phyloP scores from a whole-genome alignment of 116 monocot genomes.

The Phalaenopsis hybrid region DNA sequence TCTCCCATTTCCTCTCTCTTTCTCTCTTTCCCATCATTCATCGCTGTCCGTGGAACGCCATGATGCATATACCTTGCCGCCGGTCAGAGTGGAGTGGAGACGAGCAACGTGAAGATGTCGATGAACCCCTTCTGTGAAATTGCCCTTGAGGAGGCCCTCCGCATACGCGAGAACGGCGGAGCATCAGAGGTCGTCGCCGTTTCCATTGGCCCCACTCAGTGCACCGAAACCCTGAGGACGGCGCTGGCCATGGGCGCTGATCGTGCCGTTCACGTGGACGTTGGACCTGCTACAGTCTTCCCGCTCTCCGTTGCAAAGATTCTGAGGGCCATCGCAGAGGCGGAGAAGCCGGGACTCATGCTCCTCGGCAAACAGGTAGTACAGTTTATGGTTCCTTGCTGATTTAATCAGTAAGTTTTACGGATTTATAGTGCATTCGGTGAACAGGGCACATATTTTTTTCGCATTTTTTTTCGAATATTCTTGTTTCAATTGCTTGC shows the following conservation, averaged over 20 bases:
- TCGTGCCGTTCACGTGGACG: constrained; percentile 66
- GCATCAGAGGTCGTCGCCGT: constrained; percentile 86
- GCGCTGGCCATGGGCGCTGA: constrained; percentile 98
- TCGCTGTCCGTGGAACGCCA: background rate
- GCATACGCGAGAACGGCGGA: constrained; percentile 59
- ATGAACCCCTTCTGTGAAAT: constrained; percentile 99
- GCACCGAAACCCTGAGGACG: constrained; percentile 76
- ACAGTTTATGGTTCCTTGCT: background rate
- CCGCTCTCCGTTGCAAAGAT: constrained; percentile 83
- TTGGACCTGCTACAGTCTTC: constrained; percentile 26
- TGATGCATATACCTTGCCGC: background rate
- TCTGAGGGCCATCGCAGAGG: constrained; percentile 46
- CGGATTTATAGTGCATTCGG: background rate
- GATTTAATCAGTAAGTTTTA: background rate
- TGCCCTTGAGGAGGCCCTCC: constrained; percentile 86
- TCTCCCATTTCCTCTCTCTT: background rate
- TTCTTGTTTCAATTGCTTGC: background rate
- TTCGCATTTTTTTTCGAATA: background rate
- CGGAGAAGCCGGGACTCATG: constrained; percentile 75
- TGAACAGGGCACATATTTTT: background rate
- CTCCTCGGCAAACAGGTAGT: constrained; percentile 91
- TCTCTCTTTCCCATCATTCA: background rate
- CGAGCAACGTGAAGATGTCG: constrained; percentile 93
- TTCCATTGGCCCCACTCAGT: constrained; percentile 73
- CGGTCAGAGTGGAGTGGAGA: constrained; percentile 77